Percentiles rank a stretch among this genome's conserved stretches.
phyloP scores from a whole-genome alignment of 768 basidiomycete species.

The Suillus paluster region DNA sequence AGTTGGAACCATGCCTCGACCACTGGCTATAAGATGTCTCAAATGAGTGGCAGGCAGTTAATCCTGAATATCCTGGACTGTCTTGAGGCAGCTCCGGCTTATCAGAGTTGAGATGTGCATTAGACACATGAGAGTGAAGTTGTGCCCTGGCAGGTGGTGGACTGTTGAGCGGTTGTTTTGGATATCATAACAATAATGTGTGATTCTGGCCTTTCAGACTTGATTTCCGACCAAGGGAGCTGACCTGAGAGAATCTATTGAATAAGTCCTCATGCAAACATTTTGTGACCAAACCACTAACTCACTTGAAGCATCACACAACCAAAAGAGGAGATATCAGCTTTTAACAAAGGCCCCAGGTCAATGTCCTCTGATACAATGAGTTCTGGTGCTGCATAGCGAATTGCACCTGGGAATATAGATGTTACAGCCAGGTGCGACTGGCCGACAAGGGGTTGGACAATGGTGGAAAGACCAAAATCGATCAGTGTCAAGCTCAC shows the following conservation, averaged over 20 bases:
- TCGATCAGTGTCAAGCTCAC: too few species aligned
- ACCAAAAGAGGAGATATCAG: conserved; percentile 4
- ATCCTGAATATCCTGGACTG: neutral
- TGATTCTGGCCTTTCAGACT: neutral
- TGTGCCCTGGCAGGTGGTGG: conserved; percentile 36
- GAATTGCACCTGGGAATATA: neutral
- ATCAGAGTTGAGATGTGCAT: conserved; percentile 28
- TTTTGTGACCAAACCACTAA: neutral
- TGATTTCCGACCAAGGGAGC: neutral
- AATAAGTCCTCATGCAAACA: neutral
- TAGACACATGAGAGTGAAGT: conserved; percentile 24
- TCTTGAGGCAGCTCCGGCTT: conserved; percentile 7
- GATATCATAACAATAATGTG: too few species aligned
- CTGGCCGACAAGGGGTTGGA: too few species aligned
- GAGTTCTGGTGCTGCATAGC: conserved; percentile 6
- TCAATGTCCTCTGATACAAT: neutral
- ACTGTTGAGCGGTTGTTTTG: too few species aligned
- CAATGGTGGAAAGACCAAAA: too few species aligned
- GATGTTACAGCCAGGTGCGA: too few species aligned
- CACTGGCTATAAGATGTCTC: neutral
- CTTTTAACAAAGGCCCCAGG: neutral
- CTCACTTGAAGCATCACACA: neutral
- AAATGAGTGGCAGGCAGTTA: neutral
- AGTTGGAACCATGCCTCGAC: too few species aligned
- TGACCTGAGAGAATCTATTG: neutral